Base-by-base conservation (phyloP, 1,284 basidiomycete species). In the Kwoniella shivajii region DNA sequence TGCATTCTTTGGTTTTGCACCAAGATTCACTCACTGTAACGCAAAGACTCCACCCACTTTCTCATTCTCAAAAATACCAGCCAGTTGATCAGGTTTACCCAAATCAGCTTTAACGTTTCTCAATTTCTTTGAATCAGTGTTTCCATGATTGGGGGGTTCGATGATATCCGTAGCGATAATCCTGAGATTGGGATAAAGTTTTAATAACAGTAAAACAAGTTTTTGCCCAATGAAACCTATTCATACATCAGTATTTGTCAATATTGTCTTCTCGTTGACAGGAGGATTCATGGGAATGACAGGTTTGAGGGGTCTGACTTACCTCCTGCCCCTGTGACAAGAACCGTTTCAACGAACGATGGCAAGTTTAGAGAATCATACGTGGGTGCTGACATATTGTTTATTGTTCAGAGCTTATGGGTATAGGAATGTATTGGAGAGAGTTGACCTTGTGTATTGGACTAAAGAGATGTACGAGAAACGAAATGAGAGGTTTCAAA, bases 321-420 rank as follows among this genome's bases (percentile, higher is more conserved):
- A 76, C 84, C 84, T 27, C 80, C 82, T 29, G 84, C 84, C 36
- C 84, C 85, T 50, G 84, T 85, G 51, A 86, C 81, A 27, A 86
- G 79, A 43, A 86, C 66, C 3, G 77, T 78, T 65, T 76, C 65
- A 65, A 78, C 68, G 57, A 75, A 71, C 9, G 61, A 44, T 11
- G 78, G 78, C n/a, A 79, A 67, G 60, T 73, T 71, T 53, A 76
- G 62, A 9, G 72, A 67, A 48, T 75, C 72, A 60, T 74, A 74
- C 14, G 71, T 72, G 18, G 67, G 69, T n/a, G 52, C 49, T 33
- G 52, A 54, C 65, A 65, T 65, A 11, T 45, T 61, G 59, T 11
- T 16, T 37, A 7, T n/a, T 18, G 4, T 29, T n/a, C n/a, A n/a
- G n/a, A 14, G 26, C 20, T 2, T 27, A n/a, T n/a, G 22, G n/a